Base-by-base conservation (phyloP, 441 rosid genomes). In the Mallotus japonicus region DNA sequence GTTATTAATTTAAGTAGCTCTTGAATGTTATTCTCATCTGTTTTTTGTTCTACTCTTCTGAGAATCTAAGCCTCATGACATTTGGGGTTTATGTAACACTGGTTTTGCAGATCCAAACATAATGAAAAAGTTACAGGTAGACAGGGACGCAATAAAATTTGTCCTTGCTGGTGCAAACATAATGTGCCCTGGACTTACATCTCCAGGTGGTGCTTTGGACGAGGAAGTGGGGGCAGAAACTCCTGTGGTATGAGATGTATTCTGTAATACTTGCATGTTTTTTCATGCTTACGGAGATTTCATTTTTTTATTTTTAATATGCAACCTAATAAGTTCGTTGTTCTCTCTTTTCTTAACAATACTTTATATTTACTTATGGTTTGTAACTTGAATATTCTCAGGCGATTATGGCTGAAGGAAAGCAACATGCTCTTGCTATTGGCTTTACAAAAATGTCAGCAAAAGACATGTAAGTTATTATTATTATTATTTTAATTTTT, bases 361-460 rank as follows among this genome's bases (percentile, higher is more conserved):
- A 19, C 61, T 40, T 37, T 32, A 40, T 19, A 47, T 12, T 6
- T 66, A 20, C 55, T 58, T 24, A 53, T 81, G 70, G 80, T 61
- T 47, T 59, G 50, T 73, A 76, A 69, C 57, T 51, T 62, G 73
- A 47, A 69, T 58, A 71, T 64, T 81, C 19, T 71, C 83, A 95
- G 99, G 99, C 96, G n/a, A 90, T 95, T 75, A 88, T 90, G 91
- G 99, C 98, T 68, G 99, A 92, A 84, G 99, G 99, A 80, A 95
- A 95, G 85, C 95, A 92, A 67, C 96, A 91, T 85, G 95, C 98
- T 56, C 92, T 95, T 64, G 98, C 99, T 4, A 95, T 95, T 54
- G 99, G 99, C 78, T 95, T 87, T 82, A 95, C 98, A 64, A 95
- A 93, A 81, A 91, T 95, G 98, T 86, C 98, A 49, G 98, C 99